phyloP scores from a whole-genome alignment of 2,329 filamentous ascomycete genomes.

The Nigrospora oryzae region DNA sequence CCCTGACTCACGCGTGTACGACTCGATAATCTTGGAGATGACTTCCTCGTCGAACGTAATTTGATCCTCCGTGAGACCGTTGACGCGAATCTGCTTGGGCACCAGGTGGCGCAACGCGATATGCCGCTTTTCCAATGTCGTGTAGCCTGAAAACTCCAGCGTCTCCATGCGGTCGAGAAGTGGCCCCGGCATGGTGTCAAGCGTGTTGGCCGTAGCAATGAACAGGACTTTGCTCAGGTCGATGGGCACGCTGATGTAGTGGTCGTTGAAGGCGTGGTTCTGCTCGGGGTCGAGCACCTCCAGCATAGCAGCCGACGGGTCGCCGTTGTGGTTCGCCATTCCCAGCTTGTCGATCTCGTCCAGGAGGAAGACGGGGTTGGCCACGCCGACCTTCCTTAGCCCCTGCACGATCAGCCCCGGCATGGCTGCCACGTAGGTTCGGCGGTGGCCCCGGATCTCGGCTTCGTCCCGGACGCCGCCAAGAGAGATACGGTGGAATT shows the following conservation, averaged over 20 bases:
- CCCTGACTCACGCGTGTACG: conserved; percentile 92
- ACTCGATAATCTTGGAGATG: conserved; percentile 89
- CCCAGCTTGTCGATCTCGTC: conserved; percentile 98
- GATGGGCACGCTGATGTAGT: conserved; percentile 96
- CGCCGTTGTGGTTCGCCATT: conserved; percentile 83
- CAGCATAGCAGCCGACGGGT: conserved; percentile 94
- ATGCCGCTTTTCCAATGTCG: conserved; percentile 91
- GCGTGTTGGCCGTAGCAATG: conserved; percentile 98
- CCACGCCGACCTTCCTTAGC: conserved; percentile 87
- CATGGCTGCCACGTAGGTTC: conserved; percentile 99
- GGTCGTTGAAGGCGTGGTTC: conserved; percentile 89
- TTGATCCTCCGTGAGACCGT: conserved; percentile 71
- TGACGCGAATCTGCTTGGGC: conserved; percentile 88
- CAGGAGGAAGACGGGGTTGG: conserved; percentile 89
- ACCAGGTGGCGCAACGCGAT: conserved; percentile 92
- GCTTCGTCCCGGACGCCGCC: conserved; percentile 94
- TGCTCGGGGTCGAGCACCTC: conserved; percentile 97
- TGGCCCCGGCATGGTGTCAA: conserved; percentile 91
- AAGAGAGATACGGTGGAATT: conserved; percentile 94
- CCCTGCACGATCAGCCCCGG: conserved; percentile 91
- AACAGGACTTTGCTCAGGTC: conserved; percentile 97
- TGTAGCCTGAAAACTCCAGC: conserved; percentile 89
- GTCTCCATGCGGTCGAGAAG: conserved; percentile 96
- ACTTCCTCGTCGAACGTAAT: conserved; percentile 74
- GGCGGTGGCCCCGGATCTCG: conserved; percentile 87